phyloP scores from a whole-genome alignment of 208 protist genomes.

The Leishmania braziliensis region DNA sequence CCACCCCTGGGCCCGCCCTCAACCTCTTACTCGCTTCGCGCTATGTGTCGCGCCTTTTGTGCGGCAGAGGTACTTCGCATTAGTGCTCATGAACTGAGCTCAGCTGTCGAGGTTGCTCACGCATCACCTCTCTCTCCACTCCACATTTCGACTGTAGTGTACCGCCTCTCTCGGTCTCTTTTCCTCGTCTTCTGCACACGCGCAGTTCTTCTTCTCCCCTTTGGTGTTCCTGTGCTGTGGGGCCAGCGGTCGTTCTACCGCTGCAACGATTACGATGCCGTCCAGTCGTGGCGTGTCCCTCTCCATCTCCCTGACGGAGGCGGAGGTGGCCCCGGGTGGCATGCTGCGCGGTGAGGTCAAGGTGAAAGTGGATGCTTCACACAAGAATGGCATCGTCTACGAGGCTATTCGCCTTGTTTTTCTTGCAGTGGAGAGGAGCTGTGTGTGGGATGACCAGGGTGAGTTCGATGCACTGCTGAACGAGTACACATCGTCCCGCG shows the following conservation, averaged over 20 bases:
- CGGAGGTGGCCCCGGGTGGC: conserved; percentile 29
- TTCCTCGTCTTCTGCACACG: neutral
- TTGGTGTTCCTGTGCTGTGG: neutral
- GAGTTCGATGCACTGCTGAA: conserved; percentile 62
- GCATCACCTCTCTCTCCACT: conserved; percentile 4
- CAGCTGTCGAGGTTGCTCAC: neutral
- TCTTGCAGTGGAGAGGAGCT: conserved; percentile 44
- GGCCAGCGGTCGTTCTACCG: neutral
- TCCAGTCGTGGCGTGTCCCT: conserved; percentile 33
- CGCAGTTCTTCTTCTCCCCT: neutral
- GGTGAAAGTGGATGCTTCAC: conserved; percentile 29
- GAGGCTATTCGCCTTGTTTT: conserved; percentile 46
- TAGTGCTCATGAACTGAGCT: neutral
- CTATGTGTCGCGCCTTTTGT: neutral
- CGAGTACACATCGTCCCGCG: conserved; percentile 54
- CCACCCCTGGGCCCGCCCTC: neutral
- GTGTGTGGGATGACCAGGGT: conserved; percentile 60
- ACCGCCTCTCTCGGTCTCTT: neutral
- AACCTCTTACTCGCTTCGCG: conserved; percentile 10
- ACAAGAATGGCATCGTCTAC: conserved; percentile 36
- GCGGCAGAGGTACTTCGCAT: neutral
- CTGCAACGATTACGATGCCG: conserved; percentile 13
- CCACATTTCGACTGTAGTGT: neutral
- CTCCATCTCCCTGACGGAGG: conserved; percentile 13
- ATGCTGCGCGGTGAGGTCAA: conserved; percentile 40